Evolutionary conservation across 257 asterid genomes (phyloP).

Genomic region (Fraxinus anomala): DNA sequence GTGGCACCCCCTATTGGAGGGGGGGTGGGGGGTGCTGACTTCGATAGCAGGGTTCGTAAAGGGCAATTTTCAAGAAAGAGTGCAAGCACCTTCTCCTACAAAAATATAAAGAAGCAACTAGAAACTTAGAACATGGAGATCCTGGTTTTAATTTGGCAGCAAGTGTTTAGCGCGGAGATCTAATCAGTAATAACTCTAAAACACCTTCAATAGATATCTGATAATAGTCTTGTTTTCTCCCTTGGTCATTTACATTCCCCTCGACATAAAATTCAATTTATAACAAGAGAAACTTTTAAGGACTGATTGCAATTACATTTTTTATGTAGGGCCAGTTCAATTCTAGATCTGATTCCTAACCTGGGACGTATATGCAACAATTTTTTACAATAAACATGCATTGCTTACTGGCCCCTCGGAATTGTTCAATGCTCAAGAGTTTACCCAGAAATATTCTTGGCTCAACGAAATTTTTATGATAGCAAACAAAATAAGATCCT

Average conservation of each 20-base stretch:
- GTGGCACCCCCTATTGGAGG: too few species aligned
- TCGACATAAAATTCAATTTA: neutral
- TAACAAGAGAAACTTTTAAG: neutral
- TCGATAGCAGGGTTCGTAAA: too few species aligned
- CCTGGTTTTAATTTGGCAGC: neutral
- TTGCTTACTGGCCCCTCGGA: neutral
- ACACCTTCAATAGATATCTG: neutral
- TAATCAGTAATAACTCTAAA: neutral
- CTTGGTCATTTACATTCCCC: neutral
- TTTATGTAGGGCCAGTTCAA: neutral
- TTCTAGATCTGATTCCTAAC: neutral
- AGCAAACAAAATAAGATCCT: neutral
- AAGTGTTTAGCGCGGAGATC: neutral
- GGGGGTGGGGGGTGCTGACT: too few species aligned
- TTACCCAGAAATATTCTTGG: neutral
- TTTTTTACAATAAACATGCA: too few species aligned
- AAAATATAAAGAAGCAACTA: neutral
- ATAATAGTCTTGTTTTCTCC: neutral
- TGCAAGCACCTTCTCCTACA: neutral
- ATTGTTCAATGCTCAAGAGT: neutral
- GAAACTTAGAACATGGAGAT: neutral
- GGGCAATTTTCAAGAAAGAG: neutral
- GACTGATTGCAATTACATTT: neutral
- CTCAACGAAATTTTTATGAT: neutral
- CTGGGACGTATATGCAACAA: neutral